These are phyloP conservation scores for Ophiostoma himal-ulmi DNA, from an alignment of 2,329 filamentous ascomycete genomes.

Conservation along the genomic window DNA sequence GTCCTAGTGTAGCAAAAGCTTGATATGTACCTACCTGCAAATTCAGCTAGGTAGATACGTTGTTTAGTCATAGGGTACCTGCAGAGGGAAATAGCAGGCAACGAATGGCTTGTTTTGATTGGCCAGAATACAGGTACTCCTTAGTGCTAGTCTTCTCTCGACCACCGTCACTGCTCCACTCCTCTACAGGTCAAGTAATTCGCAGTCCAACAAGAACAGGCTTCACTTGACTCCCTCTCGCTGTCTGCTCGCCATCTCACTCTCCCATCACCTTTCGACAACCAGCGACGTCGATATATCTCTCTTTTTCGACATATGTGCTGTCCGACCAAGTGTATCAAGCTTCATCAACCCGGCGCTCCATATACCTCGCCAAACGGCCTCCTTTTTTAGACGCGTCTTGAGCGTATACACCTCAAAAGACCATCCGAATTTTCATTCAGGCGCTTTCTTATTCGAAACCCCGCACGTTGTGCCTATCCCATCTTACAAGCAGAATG, in stretches of 20 bases:
- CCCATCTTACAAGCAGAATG: constrained; percentile 34
- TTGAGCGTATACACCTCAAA: background rate
- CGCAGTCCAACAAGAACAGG: background rate
- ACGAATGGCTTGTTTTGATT: background rate
- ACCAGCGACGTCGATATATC: background rate
- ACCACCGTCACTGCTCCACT: constrained; percentile 4
- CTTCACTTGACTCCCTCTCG: background rate
- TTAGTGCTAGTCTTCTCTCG: background rate
- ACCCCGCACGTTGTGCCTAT: background rate
- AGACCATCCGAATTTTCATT: background rate
- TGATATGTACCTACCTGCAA: background rate
- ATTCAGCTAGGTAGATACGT: background rate
- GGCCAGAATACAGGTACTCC: background rate
- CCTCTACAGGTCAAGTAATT: background rate
- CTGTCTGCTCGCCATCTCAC: constrained; percentile 1
- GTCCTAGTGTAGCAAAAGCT: background rate
- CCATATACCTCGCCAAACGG: background rate
- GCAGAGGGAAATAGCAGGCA: background rate
- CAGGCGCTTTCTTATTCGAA: background rate
- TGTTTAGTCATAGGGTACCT: background rate
- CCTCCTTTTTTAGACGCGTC: constrained; percentile 3
- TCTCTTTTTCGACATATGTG: background rate
- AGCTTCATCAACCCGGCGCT: background rate
- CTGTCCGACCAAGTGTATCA: background rate
- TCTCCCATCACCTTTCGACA: constrained; percentile 1